These are phyloP conservation scores for Prunus kanzakura DNA, from an alignment of 306 rosid species.

Conservation along the genomic window DNA sequence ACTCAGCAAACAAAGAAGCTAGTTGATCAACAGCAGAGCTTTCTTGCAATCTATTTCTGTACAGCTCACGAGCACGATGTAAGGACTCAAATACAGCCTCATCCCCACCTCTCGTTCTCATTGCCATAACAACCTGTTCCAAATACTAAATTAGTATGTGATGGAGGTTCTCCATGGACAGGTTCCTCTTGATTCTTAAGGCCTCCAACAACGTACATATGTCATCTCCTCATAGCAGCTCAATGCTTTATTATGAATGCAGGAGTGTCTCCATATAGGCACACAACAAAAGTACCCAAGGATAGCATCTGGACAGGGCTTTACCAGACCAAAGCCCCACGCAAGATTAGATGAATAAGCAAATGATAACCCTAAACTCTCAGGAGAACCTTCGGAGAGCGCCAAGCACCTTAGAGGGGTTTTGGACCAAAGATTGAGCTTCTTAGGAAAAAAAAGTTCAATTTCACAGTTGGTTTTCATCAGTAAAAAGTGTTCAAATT, in stretches of 20 bases:
- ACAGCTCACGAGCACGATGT: conserved; percentile 78
- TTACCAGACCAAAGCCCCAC: background rate
- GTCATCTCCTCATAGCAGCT: background rate
- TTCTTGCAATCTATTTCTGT: conserved; percentile 66
- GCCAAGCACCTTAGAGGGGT: too few relatives aligned
- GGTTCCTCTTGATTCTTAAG: background rate
- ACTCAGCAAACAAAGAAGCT: conserved; percentile 93
- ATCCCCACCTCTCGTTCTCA: conserved; percentile 82
- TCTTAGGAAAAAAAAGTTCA: too few relatives aligned
- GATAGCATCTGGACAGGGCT: background rate
- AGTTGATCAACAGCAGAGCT: conserved; percentile 71
- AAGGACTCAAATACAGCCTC: conserved; percentile 76
- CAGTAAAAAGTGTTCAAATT: too few relatives aligned
- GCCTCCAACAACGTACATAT: background rate
- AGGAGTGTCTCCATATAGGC: background rate
- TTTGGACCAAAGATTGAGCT: too few relatives aligned
- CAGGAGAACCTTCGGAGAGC: too few relatives aligned
- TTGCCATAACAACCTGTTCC: conserved; percentile 68
- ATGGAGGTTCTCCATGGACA: background rate
- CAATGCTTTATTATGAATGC: background rate
- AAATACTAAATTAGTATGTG: conserved; percentile 14
- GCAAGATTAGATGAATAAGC: background rate
- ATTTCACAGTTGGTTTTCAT: too few relatives aligned
- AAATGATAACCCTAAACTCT: background rate
- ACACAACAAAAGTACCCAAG: background rate